Conservation (phyloP, 177 flowering plant species). For the Vitis hybrid region DNA sequence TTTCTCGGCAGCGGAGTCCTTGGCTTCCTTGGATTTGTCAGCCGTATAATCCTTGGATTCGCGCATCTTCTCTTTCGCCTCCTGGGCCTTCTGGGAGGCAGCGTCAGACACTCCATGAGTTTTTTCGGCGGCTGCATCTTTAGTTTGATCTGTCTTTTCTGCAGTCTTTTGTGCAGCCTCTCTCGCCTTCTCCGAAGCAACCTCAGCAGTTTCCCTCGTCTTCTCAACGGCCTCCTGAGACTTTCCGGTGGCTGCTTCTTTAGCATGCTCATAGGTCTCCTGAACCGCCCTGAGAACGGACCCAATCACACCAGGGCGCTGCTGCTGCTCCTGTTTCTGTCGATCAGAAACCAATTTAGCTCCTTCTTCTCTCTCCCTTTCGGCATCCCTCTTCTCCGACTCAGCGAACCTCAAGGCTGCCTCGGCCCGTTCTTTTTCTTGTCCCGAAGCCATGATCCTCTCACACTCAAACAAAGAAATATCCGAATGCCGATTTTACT, state of each 20-base stretch:
- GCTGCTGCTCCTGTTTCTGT: conserved; percentile 16
- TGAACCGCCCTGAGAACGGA: conserved; percentile 44
- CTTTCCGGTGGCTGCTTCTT: conserved; percentile 54
- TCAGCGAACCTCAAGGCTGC: conserved; percentile 37
- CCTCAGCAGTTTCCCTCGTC: conserved; percentile 1
- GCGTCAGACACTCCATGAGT: conserved; percentile 19
- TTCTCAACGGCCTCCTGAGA: conserved; percentile 30
- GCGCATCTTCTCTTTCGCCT: conserved; percentile 15
- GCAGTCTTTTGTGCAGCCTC: conserved; percentile 23
- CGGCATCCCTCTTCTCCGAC: conserved; percentile 29
- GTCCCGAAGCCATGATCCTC: conserved; percentile 42
- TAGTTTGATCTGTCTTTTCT: conserved; percentile 29
- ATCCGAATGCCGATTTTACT: too few relatives aligned
- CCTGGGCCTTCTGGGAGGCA: conserved; percentile 23
- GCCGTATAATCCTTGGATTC: conserved; percentile 33
- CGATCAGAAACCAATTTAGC: background rate
- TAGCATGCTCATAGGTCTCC: conserved; percentile 54
- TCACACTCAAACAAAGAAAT: background rate
- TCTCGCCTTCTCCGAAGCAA: conserved; percentile 22
- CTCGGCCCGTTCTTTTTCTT: conserved; percentile 41
- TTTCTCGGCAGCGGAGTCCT: conserved; percentile 25
- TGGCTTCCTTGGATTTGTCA: conserved; percentile 24
- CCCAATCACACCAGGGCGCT: conserved; percentile 47
- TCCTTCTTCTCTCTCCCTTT: conserved; percentile 9
- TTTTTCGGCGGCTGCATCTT: conserved; percentile 26